Conservation (phyloP, 305 asterid genomes). For the Coffea humblotiana region DNA sequence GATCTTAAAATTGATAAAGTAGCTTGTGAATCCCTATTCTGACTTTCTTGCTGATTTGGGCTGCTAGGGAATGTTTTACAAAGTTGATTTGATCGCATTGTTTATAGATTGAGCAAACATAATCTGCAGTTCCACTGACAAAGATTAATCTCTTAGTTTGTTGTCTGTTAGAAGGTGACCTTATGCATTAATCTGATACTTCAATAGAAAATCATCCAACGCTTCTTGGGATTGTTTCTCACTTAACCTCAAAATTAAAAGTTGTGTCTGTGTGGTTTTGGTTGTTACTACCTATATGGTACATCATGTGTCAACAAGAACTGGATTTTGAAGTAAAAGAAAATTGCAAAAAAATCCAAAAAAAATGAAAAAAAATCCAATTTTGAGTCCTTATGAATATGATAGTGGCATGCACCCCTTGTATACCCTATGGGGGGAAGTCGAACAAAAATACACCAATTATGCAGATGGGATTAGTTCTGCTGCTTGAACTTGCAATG, state of each 20-base stretch:
- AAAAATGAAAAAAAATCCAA: background rate
- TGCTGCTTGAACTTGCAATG: too few species aligned
- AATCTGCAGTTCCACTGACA: background rate
- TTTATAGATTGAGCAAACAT: background rate
- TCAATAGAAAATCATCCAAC: background rate
- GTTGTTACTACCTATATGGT: background rate
- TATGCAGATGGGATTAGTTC: too few species aligned
- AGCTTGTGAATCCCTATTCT: background rate
- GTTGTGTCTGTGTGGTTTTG: too few species aligned
- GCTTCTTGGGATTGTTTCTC: background rate
- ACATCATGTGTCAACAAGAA: background rate
- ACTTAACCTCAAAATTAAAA: background rate
- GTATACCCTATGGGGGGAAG: too few species aligned
- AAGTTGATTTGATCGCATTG: conserved; percentile 9
- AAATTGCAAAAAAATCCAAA: too few species aligned
- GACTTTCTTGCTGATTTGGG: background rate
- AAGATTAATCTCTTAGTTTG: background rate
- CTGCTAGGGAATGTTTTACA: background rate
- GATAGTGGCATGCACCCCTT: too few species aligned
- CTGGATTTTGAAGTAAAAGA: background rate
- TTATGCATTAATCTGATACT: background rate
- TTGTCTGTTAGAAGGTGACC: background rate
- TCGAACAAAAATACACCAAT: too few species aligned
- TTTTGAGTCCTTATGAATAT: background rate
- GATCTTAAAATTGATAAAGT: background rate